Base-by-base conservation (phyloP, 805 yeast species). In the Cyberlindnera maclurae region DNA sequence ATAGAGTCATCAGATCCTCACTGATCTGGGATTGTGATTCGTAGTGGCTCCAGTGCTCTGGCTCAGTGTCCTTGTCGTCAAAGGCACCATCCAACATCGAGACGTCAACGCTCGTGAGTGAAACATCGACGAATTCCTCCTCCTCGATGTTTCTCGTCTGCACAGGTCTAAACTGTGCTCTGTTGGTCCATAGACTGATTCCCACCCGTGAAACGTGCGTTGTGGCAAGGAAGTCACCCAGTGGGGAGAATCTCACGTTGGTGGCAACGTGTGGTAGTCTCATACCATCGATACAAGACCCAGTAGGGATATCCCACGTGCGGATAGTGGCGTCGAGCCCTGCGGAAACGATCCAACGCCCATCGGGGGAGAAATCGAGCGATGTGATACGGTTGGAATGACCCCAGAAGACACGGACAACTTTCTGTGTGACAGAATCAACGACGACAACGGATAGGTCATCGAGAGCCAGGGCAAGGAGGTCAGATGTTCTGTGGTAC, bases 291-390 rank as follows among this genome's bases (percentile, higher is more conserved):
- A 93, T 87, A 60, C 97, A 90, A 1, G 89, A 86, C 35, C 98
- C 97, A 2, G 96, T 83, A 31, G 97, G 97, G 43, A 93, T 72
- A 59, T 93, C 97, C 97, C 97, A 93, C 1, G 96, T 87, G 54
- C 98, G 75, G 35, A 93, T 68, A 0, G 97, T 88, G 2, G 85
- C 71, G 57, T 93, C 99, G 43, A 88, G 67, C 1, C 88, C 73
- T 2, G 85, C 79, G 17, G 93, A 77, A 8, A 93, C 79, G 27
- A 93, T 65, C 97, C 97, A 93, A 58, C 97, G 77, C 27, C 97
- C 97, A 58, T 89, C 90, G 4, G 96, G 94, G 4, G 95, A 80
- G 55, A 93, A 90, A 58, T 86, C 97, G 58, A 90, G 60, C 1
- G 85, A 72, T 0, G 97, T 88, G 47, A 93, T 79, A 53, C 96